phyloP scores from a whole-genome alignment of 2,329 filamentous ascomycete genomes.

The Claviceps paspali region DNA sequence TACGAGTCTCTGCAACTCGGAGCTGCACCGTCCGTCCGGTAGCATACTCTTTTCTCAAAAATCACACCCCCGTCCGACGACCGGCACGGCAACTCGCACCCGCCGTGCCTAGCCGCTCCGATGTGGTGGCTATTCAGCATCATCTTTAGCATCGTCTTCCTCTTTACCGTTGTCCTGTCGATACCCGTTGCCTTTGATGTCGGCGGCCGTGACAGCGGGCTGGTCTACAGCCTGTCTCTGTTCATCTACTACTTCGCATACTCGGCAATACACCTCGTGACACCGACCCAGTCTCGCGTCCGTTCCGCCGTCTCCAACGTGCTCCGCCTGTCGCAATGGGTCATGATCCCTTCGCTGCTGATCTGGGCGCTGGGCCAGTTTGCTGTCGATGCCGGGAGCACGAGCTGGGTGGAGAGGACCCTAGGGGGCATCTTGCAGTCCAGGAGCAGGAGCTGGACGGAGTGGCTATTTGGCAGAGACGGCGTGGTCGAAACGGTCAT shows the following conservation, averaged over 20 bases:
- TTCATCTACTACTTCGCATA: slow-evolving; percentile 85
- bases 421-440: slow-evolving; percentile 50
- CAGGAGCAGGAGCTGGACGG: slow-evolving; percentile 50
- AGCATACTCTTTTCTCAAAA: too few species aligned
- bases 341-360: slow-evolving; percentile 70
- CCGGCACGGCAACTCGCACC: slow-evolving; percentile 8
- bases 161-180: slow-evolving; percentile 83
- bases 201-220: slow-evolving; percentile 80
- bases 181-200: slow-evolving; percentile 97
- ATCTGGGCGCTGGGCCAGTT: slow-evolving; percentile 96
- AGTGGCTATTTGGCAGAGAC: slow-evolving; percentile 80
- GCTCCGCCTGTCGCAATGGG: slow-evolving; percentile 66
- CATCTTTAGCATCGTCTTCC: slow-evolving; percentile 68
- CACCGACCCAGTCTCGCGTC: slow-evolving; percentile 62
- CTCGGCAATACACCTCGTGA: slow-evolving; percentile 64
- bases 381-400: slow-evolving; percentile 68
- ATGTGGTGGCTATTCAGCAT: slow-evolving; percentile 77
- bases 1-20: too few species aligned
- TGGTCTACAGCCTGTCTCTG: slow-evolving; percentile 83
- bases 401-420: slow-evolving; percentile 70
- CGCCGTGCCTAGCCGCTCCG: slow-evolving; percentile 21
- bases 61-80: slow-evolving; percentile 4
- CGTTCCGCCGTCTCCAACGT: slow-evolving; percentile 55
- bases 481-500: slow-evolving; percentile 68
- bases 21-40: too few species aligned